Percentiles rank a stretch among this genome's conserved stretches.
Evolutionary conservation across 139 green algal genomes (phyloP).

Genomic region (Coelastrella sp.): DNA sequence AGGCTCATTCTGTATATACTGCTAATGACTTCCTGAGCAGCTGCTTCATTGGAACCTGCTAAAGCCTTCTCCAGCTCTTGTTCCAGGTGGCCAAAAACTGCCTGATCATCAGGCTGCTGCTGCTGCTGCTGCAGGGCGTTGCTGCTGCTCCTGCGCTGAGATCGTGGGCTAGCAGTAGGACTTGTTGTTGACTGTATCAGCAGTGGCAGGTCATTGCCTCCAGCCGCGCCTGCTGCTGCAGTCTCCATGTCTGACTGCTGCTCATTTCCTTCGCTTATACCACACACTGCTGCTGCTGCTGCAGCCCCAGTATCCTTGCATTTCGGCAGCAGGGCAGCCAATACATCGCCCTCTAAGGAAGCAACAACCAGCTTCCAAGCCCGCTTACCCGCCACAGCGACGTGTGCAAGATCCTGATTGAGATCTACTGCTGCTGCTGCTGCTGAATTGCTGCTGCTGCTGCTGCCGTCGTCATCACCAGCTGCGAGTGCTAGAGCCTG

Average conservation of each 20-base stretch:
- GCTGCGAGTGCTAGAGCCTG: neutral
- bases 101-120: constrained; percentile 10
- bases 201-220: neutral
- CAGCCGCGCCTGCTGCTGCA: neutral
- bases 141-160: neutral
- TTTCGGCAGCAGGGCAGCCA: neutral
- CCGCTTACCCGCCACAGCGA: neutral
- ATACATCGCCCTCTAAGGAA: constrained; percentile 9
- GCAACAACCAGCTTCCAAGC: constrained; percentile 29
- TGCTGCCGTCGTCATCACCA: neutral
- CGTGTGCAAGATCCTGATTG: neutral
- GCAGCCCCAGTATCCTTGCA: constrained; percentile 20
- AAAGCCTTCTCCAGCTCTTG: constrained; percentile 16
- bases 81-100: neutral
- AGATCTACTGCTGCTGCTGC: constrained; percentile 7
- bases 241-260: neutral
- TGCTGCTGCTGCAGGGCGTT: constrained; percentile 26
- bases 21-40: neutral
- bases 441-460: neutral
- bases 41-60: neutral
- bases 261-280: too few species aligned
- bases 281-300: neutral
- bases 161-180: neutral
- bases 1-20: constrained; percentile 37
- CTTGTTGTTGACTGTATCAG: constrained; percentile 5